Conservation (phyloP, 1,139 yeast species). For the Zygosaccharomyces pseudobailii region DNA sequence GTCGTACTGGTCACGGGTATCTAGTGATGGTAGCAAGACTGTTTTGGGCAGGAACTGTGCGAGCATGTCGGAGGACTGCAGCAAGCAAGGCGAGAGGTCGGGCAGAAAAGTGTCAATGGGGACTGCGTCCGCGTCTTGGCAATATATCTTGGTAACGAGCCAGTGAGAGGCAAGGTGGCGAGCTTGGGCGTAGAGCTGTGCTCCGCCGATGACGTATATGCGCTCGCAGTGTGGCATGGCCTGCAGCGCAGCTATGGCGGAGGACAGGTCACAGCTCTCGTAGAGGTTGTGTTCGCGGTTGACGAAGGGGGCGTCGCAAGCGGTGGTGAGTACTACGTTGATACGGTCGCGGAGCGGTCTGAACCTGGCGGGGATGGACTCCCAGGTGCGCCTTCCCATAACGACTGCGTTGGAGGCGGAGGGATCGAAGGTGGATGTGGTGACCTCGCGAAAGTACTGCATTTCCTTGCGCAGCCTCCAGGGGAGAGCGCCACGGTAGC, state of each 20-base stretch:
- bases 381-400: conserved; percentile 98
- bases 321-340: conserved; percentile 49
- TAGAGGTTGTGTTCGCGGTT: conserved; percentile 18
- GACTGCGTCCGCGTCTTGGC: background rate
- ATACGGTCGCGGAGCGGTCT: conserved; percentile 75
- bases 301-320: conserved; percentile 40
- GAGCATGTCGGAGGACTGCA: conserved; percentile 12
- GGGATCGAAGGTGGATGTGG: conserved; percentile 41
- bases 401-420: conserved; percentile 65
- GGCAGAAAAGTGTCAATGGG: conserved; percentile 51
- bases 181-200: conserved; percentile 68
- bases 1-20: background rate
- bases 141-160: conserved; percentile 64
- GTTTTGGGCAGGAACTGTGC: conserved; percentile 20
- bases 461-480: conserved; percentile 86
- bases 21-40: conserved; percentile 16
- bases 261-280: conserved; percentile 19
- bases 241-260: conserved; percentile 19
- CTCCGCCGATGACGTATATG: conserved; percentile 88
- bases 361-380: conserved; percentile 78
- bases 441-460: conserved; percentile 74
- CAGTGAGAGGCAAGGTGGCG: conserved; percentile 50
- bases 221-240: conserved; percentile 41
- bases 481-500: conserved; percentile 74
- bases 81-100: conserved; percentile 22